Base-by-base conservation (phyloP, 345 rosid genomes). In the Psidium friedrichsthalianum region DNA sequence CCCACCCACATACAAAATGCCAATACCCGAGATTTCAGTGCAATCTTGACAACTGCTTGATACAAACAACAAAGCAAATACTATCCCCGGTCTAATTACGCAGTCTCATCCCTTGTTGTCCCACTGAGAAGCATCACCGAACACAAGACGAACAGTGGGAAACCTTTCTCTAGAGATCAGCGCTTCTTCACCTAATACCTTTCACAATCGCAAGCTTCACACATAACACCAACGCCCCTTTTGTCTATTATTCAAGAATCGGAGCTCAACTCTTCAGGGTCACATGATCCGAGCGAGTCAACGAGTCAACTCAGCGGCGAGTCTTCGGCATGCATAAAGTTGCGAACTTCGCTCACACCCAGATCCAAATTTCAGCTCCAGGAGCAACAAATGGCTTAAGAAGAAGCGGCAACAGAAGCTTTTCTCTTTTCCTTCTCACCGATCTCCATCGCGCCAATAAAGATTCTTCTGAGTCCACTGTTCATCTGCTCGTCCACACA, bases 151-250 rank as follows among this genome's bases (percentile, higher is more conserved):
- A 32, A 84, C 88, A 59, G 59, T 61, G 80, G 51, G 92, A 87
- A 85, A 87, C 55, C 83, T 69, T 55, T 88, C 91, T 90, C 89
- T 90, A 87, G 90, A 94, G 94, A 94, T 94, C 93, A 92, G 94
- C 92, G 93, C 94, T 90, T 90, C 74, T 81, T 86, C 88, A 69
- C 80, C 80, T 69, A 69, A 36, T 18, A 69, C 49, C 59, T 47
- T 8, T 82, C 47, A 69, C 47, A 69, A 82, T 27, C 57, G 57
- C 84, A 1, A 82, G 44, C 84, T 82, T 29, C 58, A 53, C 11
- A 51, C 84, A 82, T 15, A 52, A 53, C 78, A 57, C 85, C 51
- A 14, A 51, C 83, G 49, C 59, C 59, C 59, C 84, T 56, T 29
- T 27, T 54, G 59, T 52, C 83, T 51, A 8, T 44, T 82, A 47